Conservation (phyloP, 495 filamentous ascomycete species). For the Diplogelasinospora grovesii region DNA sequence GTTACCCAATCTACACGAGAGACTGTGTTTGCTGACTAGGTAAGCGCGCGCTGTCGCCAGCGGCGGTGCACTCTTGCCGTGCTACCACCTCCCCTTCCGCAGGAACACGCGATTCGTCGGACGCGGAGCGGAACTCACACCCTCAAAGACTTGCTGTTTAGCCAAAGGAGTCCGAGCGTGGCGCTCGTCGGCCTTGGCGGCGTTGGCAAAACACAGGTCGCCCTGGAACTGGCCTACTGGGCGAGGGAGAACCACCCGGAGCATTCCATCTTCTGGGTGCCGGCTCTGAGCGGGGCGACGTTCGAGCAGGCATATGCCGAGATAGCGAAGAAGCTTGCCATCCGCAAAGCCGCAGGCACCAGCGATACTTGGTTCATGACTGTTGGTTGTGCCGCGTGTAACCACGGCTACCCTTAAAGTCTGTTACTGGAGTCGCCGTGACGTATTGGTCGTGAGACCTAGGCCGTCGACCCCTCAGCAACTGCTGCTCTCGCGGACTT, state of each 20-base stretch:
- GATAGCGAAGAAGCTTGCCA: constrained; percentile 28
- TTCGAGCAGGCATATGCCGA: constrained; percentile 41
- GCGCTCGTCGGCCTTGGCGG: constrained; percentile 42
- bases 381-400: too few relatives aligned
- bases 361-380: too few relatives aligned
- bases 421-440: too few relatives aligned
- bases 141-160: constrained; percentile 16
- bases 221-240: constrained; percentile 40
- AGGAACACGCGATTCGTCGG: constrained; percentile 27
- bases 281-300: constrained; percentile 29
- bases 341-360: constrained; percentile 4
- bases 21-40: too few relatives aligned
- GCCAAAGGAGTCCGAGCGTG: constrained; percentile 15
- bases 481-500: too few relatives aligned
- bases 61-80: background rate
- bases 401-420: too few relatives aligned
- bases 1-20: too few relatives aligned
- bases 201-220: constrained; percentile 47
- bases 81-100: constrained; percentile 17
- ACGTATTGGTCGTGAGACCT: too few relatives aligned
- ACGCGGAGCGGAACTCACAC: constrained; percentile 15
- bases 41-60: too few relatives aligned
- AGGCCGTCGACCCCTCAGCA: too few relatives aligned
- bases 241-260: constrained; percentile 24
- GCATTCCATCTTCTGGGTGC: constrained; percentile 47